These are phyloP conservation scores for Scedosporium apiospermum DNA, from an alignment of 2,329 filamentous ascomycete genomes.

Conservation along the genomic window DNA sequence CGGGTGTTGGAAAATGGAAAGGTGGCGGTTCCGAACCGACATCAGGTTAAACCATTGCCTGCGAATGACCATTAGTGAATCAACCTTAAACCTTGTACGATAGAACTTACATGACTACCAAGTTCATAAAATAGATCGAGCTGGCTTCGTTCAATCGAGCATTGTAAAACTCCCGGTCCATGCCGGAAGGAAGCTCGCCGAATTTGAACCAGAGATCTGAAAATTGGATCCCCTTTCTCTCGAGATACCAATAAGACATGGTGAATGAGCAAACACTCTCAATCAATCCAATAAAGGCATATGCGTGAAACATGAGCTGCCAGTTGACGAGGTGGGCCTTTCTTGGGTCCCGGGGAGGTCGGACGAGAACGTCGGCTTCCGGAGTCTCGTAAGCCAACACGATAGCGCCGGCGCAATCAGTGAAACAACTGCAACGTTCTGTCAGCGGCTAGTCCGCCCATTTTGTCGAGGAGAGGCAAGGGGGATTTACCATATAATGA, in stretches of 20 bases:
- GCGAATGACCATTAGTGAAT: too few species aligned
- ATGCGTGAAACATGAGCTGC: conserved; percentile 63
- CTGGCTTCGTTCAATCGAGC: conserved; percentile 53
- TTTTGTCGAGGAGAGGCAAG: not conserved
- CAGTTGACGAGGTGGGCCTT: conserved; percentile 66
- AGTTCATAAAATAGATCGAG: conserved; percentile 70
- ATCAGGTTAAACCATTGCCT: conserved; percentile 65
- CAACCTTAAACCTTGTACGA: too few species aligned
- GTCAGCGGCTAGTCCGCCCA: not conserved
- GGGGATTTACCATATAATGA: conserved; percentile 24
- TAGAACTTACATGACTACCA: conserved; percentile 56
- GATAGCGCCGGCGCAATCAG: conserved; percentile 45
- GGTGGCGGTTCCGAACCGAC: conserved; percentile 49
- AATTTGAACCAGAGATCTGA: conserved; percentile 16
- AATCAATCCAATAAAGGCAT: conserved; percentile 20
- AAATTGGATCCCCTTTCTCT: conserved; percentile 56
- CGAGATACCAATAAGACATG: conserved; percentile 59
- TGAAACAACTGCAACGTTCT: not conserved
- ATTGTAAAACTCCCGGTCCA: conserved; percentile 32
- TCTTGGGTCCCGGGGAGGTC: conserved; percentile 57
- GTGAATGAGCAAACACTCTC: conserved; percentile 37
- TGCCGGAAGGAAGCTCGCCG: too few species aligned
- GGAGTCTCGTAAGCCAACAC: conserved; percentile 68
- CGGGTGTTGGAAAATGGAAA: too few species aligned
- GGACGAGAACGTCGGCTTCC: conserved; percentile 64